Conservation (phyloP, 352 stramenopile species). For the Pythium rishiriense region DNA sequence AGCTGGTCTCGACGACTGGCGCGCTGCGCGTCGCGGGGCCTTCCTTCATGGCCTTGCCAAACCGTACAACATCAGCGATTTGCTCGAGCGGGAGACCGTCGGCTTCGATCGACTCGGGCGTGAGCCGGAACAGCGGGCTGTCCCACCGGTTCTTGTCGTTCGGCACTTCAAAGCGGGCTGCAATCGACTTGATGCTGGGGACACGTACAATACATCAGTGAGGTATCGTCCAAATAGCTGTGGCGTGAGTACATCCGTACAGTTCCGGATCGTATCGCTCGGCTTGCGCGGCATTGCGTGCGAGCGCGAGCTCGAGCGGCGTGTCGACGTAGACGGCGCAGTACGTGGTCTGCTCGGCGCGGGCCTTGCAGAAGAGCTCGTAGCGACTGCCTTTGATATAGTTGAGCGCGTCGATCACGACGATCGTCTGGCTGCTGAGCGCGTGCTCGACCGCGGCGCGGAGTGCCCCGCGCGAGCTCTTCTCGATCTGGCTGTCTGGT, state of each 20-base stretch:
- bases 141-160: constrained; percentile 95
- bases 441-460: constrained; percentile 62
- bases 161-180: constrained; percentile 88
- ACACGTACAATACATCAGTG: too few relatives aligned
- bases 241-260: constrained; percentile 38
- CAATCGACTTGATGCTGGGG: constrained; percentile 79
- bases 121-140: constrained; percentile 81
- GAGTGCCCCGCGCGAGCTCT: constrained; percentile 67
- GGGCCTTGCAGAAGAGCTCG: constrained; percentile 94
- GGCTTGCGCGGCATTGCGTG: constrained; percentile 47
- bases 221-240: too few relatives aligned
- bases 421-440: constrained; percentile 68
- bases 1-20: constrained; percentile 62
- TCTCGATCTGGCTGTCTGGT: constrained; percentile 61
- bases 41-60: constrained; percentile 68
- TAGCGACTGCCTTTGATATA: constrained; percentile 96
- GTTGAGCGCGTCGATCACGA: constrained; percentile 93
- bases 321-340: constrained; percentile 88
- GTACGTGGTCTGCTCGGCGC: constrained; percentile 89
- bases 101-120: constrained; percentile 38
- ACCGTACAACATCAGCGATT: constrained; percentile 58
- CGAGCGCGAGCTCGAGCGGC: constrained; percentile 50
- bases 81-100: constrained; percentile 45
- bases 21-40: constrained; percentile 65
- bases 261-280: constrained; percentile 48